Evolutionary conservation across 108 stramenopile genomes (phyloP).

Genomic region (Bacterosira constricta): DNA sequence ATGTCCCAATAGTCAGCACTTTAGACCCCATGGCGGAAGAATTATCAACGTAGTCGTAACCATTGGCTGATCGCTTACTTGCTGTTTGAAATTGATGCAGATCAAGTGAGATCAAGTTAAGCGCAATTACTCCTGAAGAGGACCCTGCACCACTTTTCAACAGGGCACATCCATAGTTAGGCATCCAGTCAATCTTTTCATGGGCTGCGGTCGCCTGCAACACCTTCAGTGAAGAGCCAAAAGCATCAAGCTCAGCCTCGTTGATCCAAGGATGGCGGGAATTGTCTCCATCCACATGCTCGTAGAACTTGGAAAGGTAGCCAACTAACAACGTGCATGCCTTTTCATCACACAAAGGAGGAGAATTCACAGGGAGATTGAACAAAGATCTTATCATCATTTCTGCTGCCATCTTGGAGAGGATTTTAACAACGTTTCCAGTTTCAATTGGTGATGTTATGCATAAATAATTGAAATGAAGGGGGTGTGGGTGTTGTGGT

Average conservation of each 20-base stretch:
- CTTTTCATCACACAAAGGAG: conserved; percentile 9
- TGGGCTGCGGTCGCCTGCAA: not conserved
- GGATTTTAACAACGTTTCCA: too few species aligned
- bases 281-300: not conserved
- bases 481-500: too few species aligned
- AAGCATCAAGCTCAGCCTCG: conserved; percentile 11
- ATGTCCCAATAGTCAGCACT: conserved; percentile 31
- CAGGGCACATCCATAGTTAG: conserved; percentile 41
- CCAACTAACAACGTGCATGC: conserved; percentile 11
- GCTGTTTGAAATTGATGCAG: conserved; percentile 20
- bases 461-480: too few species aligned
- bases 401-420: conserved; percentile 11
- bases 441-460: too few species aligned
- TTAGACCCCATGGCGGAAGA: conserved; percentile 16
- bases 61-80: conserved; percentile 2
- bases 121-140: conserved; percentile 13
- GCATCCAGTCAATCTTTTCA: conserved; percentile 29
- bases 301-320: conserved; percentile 16
- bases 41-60: conserved; percentile 18
- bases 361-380: conserved; percentile 8
- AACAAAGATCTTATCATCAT: conserved; percentile 6
- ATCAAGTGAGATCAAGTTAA: conserved; percentile 28
- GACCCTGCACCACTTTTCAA: conserved; percentile 16
- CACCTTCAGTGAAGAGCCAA: not conserved
- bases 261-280: conserved; percentile 14